phyloP scores from a whole-genome alignment of 2,329 filamentous ascomycete genomes.

The Aspergillus alliaceus region DNA sequence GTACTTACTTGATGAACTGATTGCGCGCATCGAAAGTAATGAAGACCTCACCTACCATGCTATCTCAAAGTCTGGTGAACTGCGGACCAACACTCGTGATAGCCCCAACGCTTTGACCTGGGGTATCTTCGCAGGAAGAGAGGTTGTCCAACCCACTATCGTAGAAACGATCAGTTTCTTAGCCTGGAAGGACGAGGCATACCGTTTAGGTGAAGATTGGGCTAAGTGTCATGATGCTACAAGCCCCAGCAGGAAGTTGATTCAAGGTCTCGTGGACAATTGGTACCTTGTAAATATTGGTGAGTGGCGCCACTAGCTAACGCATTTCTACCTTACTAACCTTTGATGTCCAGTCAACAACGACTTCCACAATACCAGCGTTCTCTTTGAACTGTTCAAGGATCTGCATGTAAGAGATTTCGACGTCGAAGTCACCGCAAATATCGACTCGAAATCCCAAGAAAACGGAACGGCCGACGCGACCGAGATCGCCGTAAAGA shows the following conservation, averaged over 20 bases:
- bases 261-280: conserved; percentile 79
- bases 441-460: conserved; percentile 19
- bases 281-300: conserved; percentile 97
- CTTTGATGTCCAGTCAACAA: conserved; percentile 72
- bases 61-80: conserved; percentile 76
- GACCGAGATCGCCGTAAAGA: conserved; percentile 19
- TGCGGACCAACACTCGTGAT: conserved; percentile 79
- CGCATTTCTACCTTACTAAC: conserved; percentile 17
- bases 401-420: conserved; percentile 56
- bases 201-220: conserved; percentile 89
- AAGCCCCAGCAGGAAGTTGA: conserved; percentile 74
- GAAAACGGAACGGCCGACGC: conserved; percentile 20
- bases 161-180: conserved; percentile 97
- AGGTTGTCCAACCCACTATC: conserved; percentile 99
- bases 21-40: conserved; percentile 73
- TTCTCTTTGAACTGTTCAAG: conserved; percentile 83
- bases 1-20: conserved; percentile 72
- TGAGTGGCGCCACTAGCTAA: conserved; percentile 47
- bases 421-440: conserved; percentile 28
- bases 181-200: conserved; percentile 98
- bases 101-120: conserved; percentile 98
- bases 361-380: conserved; percentile 82
- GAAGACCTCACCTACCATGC: conserved; percentile 91
- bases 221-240: conserved; percentile 79
- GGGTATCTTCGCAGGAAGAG: conserved; percentile 98